Conservation (phyloP, 1,284 basidiomycete genomes). For the Cryptococcus wingfieldii region DNA sequence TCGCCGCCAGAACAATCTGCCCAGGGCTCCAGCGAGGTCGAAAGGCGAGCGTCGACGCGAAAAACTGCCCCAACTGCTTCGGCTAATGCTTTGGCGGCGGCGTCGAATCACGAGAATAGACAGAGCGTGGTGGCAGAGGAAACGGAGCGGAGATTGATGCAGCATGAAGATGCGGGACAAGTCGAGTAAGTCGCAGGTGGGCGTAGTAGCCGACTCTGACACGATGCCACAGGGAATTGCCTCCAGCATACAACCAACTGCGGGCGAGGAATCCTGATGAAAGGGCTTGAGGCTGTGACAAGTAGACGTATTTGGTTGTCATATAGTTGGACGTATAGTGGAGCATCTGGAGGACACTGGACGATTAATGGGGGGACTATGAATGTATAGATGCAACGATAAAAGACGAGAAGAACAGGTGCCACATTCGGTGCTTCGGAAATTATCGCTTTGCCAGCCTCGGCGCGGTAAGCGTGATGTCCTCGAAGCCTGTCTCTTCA, state of each 20-base stretch:
- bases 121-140: neutral
- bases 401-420: neutral
- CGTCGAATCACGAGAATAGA: no score
- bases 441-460: neutral
- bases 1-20: no score
- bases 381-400: no score
- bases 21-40: no score
- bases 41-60: no score
- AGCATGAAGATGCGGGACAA: conserved; percentile 32
- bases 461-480: no score
- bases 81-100: no score
- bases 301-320: neutral
- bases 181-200: conserved; percentile 23
- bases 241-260: conserved; percentile 35
- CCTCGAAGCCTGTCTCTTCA: no score
- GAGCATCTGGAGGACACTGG: neutral
- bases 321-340: neutral
- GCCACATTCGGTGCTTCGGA: neutral
- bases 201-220: neutral
- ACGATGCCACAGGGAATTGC: conserved; percentile 18
- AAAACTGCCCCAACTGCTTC: no score
- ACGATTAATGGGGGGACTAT: no score
- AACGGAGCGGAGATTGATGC: conserved; percentile 17
- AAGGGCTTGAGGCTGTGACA: neutral
- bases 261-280: conserved; percentile 29